A percentile compares a stretch with the other conserved stretches of the same genome.
phyloP scores from a whole-genome alignment of 202 grass and related monocot genomes.

The Setaria italica region DNA sequence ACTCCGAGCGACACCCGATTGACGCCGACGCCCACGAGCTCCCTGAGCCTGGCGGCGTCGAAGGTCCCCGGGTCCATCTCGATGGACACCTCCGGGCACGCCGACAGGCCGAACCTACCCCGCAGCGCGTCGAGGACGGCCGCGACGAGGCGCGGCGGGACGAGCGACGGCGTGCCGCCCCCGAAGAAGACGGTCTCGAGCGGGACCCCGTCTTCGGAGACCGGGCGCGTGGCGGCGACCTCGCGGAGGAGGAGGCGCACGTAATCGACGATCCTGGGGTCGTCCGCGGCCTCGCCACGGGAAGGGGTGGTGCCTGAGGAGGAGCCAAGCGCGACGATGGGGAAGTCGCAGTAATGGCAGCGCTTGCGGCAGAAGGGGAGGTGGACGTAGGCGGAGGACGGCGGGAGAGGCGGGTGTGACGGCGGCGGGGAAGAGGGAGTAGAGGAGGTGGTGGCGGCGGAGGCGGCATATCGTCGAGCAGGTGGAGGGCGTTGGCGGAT shows the following conservation, averaged over 20 bases:
- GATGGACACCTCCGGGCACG: constrained; percentile 76
- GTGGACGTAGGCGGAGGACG: constrained; percentile 81
- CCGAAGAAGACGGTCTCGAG: constrained; percentile 91
- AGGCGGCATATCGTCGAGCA: constrained; percentile 76
- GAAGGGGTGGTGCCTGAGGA: constrained; percentile 26
- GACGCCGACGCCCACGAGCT: constrained; percentile 68
- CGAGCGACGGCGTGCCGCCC: constrained; percentile 89
- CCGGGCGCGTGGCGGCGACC: constrained; percentile 59
- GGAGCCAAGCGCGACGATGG: constrained; percentile 87
- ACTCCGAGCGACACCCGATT: constrained; percentile 94
- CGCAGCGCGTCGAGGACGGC: constrained; percentile 73
- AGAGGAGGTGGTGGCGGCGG: constrained; percentile 30
- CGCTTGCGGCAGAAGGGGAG: constrained; percentile 98
- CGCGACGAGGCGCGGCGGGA: constrained; percentile 73
- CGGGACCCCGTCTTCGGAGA: constrained; percentile 54
- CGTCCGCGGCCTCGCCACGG: constrained; percentile 37
- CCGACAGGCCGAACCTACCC: constrained; percentile 61
- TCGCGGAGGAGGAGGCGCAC: constrained; percentile 76
- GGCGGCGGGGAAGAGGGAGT: neutral
- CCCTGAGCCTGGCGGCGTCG: constrained; percentile 57
- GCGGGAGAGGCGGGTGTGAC: constrained; percentile 19
- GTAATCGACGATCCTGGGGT: constrained; percentile 85
- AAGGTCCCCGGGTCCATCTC: constrained; percentile 98
- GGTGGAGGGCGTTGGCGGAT: constrained; percentile 45
- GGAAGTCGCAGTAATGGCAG: constrained; percentile 95